Evolutionary conservation across 805 yeast species (phyloP), one percentile per base, ranked within the genome.

Genomic region (Lachancea mirantina): DNA sequence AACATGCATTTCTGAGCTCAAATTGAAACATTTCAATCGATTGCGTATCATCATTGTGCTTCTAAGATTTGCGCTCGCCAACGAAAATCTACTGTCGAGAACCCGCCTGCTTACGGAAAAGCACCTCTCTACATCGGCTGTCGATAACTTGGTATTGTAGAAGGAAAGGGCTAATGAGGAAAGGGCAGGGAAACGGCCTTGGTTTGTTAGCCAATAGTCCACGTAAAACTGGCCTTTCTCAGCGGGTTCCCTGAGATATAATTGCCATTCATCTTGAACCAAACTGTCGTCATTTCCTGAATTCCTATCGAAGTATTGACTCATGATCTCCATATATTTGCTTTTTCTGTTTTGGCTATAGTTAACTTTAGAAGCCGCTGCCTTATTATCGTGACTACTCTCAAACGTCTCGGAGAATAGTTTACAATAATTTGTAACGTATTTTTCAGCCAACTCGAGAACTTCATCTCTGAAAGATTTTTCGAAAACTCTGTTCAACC

Each of bases 121-220:
- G 30, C 40, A 32, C 13, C 29, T 28, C 13, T 41, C 42, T 9
- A 34, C 38, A 18, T 29, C 39, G 10, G 32, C 38, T 8, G 40
- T 30, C 19, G 42, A 41, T 20, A 38, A 30, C 28, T 29, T 41
- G 10, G 39, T 35, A 35, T 38, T 30, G 30, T 26, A 29, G 20
- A 38, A 30, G 7, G 45, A 35, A 13, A 38, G 38, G 2, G 42
- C 42, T 20, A 35, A 23, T 14, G 32, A 30, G 22, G 32, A 28
- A 9, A 39, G 32, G 14, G 29, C 14, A 3, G 39, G 42, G 23
- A 30, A 41, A 27, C 28, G 32, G 21, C 28, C 34, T 35, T 40
- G 44, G 28, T 38, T 41, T 17, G 30, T 29, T 13, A 41, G 30
- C 45, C 45, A 41, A 23, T 41, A 41, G 14, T 35, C 36, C 6